Conservation (phyloP, 2,329 filamentous ascomycete genomes). For the Calonectria hongkongensis region DNA sequence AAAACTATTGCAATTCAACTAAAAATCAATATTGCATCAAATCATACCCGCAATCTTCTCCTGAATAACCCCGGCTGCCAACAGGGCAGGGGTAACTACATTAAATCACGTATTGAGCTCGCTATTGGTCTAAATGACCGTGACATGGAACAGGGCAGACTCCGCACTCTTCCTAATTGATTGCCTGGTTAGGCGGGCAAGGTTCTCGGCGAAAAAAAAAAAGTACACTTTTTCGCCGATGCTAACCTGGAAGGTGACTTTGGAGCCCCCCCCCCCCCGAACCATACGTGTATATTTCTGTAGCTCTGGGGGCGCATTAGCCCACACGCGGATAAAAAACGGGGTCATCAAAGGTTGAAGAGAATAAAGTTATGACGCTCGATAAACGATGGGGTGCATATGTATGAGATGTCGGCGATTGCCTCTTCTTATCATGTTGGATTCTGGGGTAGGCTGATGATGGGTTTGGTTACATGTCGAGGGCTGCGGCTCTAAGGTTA, state of each 20-base stretch:
- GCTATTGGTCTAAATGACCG: not conserved
- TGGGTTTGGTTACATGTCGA: too few relatives aligned
- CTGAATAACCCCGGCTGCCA: too few relatives aligned
- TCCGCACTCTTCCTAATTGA: not conserved
- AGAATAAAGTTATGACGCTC: not conserved
- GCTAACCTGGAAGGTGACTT: not conserved
- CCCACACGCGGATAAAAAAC: slow-evolving; percentile 2
- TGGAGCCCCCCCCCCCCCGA: not conserved
- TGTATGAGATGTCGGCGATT: not conserved
- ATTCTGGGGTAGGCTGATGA: too few relatives aligned
- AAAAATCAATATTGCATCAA: too few relatives aligned
- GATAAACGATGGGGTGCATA: not conserved
- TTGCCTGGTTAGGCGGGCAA: not conserved
- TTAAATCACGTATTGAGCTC: not conserved
- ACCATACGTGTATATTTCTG: not conserved
- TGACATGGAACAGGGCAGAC: not conserved
- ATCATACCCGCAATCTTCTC: too few relatives aligned
- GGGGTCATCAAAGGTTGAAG: not conserved
- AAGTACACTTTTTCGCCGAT: not conserved
- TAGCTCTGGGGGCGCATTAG: not conserved
- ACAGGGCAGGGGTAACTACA: too few relatives aligned
- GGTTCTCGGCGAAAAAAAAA: not conserved
- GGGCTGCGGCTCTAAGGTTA: too few relatives aligned
- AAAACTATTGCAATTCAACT: too few relatives aligned
- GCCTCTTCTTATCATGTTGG: not conserved